These are phyloP conservation scores for Candida suzukii DNA, from an alignment of 805 yeast species.

Conservation along the genomic window DNA sequence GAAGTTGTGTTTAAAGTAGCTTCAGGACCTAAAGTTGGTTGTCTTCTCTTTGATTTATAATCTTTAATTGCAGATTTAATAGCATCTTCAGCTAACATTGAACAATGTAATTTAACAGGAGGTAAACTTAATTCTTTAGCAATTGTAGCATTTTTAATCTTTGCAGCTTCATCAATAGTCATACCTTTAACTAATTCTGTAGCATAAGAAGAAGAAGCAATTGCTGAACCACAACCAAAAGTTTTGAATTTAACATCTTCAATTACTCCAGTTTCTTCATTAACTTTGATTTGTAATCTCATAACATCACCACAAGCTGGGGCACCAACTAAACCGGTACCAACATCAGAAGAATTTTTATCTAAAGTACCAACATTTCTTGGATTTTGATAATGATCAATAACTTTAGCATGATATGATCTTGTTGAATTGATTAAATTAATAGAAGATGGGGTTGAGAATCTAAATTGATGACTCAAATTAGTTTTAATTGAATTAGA, in stretches of 20 bases:
- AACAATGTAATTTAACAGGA: slow-evolving; percentile 95
- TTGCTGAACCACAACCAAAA: slow-evolving; percentile 98
- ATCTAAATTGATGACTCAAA: not conserved
- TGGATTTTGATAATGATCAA: slow-evolving; percentile 95
- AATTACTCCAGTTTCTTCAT: slow-evolving; percentile 83
- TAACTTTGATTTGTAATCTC: slow-evolving; percentile 93
- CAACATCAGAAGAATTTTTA: slow-evolving; percentile 69
- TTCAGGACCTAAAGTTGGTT: slow-evolving; percentile 58
- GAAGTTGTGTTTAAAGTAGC: slow-evolving; percentile 28
- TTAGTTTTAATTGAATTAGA: not conserved
- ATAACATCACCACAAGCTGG: slow-evolving; percentile 99
- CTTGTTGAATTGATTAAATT: slow-evolving; percentile 13
- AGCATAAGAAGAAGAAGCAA: slow-evolving; percentile 91
- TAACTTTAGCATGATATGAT: slow-evolving; percentile 84
- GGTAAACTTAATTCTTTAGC: slow-evolving; percentile 94
- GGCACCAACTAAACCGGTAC: slow-evolving; percentile 97
- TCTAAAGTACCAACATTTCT: slow-evolving; percentile 93
- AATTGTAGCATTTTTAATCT: slow-evolving; percentile 87
- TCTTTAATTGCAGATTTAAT: slow-evolving; percentile 96
- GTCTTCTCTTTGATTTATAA: slow-evolving; percentile 73
- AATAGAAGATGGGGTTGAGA: not conserved
- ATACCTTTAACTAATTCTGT: slow-evolving; percentile 95
- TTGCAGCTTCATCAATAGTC: slow-evolving; percentile 87
- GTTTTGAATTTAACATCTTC: slow-evolving; percentile 96
- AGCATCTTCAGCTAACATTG: slow-evolving; percentile 98